Conservation (phyloP, 345 rosid species). For the Punica granatum region DNA sequence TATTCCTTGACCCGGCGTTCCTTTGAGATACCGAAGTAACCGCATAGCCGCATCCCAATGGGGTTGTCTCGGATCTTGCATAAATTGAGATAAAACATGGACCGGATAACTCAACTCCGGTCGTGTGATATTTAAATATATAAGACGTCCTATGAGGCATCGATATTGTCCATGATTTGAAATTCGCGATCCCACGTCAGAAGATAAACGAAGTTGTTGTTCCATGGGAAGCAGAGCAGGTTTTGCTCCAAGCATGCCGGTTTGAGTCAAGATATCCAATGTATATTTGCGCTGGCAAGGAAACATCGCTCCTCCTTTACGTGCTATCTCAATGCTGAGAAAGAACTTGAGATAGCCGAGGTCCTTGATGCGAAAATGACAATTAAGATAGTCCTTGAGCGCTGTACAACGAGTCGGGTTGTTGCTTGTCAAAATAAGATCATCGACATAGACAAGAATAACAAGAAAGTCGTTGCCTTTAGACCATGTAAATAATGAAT, state of each 20-base stretch:
- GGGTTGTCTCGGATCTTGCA: background rate
- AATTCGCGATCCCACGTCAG: fast-evolving
- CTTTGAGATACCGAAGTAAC: no score
- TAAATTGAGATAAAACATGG: background rate
- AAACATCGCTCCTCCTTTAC: background rate
- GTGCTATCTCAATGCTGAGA: background rate
- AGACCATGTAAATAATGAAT: background rate
- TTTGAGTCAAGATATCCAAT: background rate
- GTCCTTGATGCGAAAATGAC: background rate
- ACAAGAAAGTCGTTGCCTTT: background rate
- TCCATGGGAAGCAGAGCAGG: background rate
- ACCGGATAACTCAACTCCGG: background rate
- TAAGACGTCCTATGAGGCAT: background rate
- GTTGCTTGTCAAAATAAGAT: background rate
- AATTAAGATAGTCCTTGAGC: background rate
- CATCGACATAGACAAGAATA: background rate
- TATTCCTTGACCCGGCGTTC: background rate
- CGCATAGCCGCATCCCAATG: background rate
- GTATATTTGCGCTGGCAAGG: background rate
- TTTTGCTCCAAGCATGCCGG: background rate
- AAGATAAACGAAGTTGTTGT: background rate
- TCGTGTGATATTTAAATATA: background rate
- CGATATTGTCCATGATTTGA: background rate
- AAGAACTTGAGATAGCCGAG: background rate
- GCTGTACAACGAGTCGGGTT: no score